These are phyloP conservation scores for Ormosia emarginata DNA, from an alignment of 306 rosid genomes.

Conservation along the genomic window DNA sequence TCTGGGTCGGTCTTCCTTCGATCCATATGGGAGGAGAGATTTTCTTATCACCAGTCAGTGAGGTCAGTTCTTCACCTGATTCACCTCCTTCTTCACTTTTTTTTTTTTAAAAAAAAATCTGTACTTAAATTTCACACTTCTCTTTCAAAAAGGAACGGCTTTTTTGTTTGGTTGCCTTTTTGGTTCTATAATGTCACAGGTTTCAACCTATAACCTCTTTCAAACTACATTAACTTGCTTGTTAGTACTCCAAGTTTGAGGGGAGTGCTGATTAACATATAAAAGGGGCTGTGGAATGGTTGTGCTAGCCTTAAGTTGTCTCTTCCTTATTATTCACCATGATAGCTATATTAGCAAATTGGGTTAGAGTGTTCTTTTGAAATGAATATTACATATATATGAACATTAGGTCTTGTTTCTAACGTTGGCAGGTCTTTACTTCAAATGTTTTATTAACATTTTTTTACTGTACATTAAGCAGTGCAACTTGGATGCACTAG, in stretches of 20 bases:
- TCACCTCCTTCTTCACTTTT: neutral
- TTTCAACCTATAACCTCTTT: neutral
- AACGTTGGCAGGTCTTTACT: slow-evolving; percentile 29
- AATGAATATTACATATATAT: slow-evolving; percentile 11
- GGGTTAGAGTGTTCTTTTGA: neutral
- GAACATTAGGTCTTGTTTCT: too few relatives aligned
- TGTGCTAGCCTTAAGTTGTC: neutral
- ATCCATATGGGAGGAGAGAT: neutral
- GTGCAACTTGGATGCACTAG: slow-evolving; percentile 48
- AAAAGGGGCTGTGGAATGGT: neutral
- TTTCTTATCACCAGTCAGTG: neutral
- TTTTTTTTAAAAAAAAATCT: too few relatives aligned
- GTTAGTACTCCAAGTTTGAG: too few relatives aligned
- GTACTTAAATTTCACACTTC: neutral
- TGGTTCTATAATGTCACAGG: neutral
- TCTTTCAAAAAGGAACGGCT: neutral
- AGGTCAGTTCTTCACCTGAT: neutral
- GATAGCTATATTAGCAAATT: neutral
- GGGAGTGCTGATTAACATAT: neutral
- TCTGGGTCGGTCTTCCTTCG: neutral
- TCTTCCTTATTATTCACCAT: neutral
- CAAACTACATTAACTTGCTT: neutral
- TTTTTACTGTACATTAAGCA: slow-evolving; percentile 12
- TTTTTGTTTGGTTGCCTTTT: neutral
- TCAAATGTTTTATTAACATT: neutral